phyloP scores from a whole-genome alignment of 805 yeast genomes.

The Saccharomycopsis vini region DNA sequence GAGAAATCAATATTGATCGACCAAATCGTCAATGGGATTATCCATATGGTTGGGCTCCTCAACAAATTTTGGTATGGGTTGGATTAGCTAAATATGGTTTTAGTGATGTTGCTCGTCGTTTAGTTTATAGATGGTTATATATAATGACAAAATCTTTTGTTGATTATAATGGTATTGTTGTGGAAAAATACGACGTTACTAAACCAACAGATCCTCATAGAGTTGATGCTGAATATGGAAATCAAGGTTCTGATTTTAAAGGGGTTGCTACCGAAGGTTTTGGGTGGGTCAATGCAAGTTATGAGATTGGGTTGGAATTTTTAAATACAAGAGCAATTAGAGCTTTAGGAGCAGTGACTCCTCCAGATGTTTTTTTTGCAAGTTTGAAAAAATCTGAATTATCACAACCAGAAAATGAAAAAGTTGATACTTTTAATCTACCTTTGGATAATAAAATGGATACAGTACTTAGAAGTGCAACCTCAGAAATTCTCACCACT shows the following conservation, averaged over 20 bases:
- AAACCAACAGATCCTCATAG: conserved; percentile 70
- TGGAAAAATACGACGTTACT: conserved; percentile 89
- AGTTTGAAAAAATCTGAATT: background rate
- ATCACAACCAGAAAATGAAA: too few relatives aligned
- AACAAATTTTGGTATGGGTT: conserved; percentile 89
- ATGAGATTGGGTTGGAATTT: conserved; percentile 56
- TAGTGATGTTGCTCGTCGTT: conserved; percentile 50
- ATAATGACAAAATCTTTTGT: conserved; percentile 87
- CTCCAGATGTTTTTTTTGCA: conserved; percentile 54
- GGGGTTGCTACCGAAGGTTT: conserved; percentile 95
- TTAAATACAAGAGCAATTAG: conserved; percentile 61
- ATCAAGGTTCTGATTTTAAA: conserved; percentile 86
- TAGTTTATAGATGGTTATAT: conserved; percentile 79
- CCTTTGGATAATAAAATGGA: too few relatives aligned
- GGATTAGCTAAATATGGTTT: conserved; percentile 72
- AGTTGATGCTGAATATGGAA: conserved; percentile 90
- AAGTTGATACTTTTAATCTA: too few relatives aligned
- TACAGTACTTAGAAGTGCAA: too few relatives aligned
- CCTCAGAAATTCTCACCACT: too few relatives aligned
- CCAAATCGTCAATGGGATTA: conserved; percentile 98
- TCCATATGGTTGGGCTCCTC: conserved; percentile 99
- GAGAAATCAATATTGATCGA: conserved; percentile 54
- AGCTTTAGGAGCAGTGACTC: conserved; percentile 70
- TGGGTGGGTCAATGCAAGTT: conserved; percentile 96
- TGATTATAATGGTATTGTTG: conserved; percentile 88